Evolutionary conservation across 768 basidiomycete genomes (phyloP), one percentile per base, ranked within the genome.

Genomic region (Boletus reticuloceps): DNA sequence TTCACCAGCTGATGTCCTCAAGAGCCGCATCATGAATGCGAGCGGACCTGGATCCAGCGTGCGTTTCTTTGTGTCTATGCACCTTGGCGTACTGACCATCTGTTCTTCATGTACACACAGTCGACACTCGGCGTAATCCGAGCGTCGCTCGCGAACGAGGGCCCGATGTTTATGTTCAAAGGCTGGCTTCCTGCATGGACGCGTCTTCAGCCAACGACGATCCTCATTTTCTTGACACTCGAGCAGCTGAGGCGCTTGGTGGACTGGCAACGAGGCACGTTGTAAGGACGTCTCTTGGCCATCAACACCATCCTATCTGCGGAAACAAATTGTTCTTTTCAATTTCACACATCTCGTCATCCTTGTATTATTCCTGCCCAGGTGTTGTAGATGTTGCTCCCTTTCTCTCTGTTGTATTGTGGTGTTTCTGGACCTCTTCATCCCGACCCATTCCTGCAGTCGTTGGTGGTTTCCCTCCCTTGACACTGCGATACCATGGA

Each of bases 131-230:
- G 72, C 7, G 87, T 89, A 40, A 90, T 93, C 66, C 77, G 79
- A 19, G 61, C 77, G 11, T 88, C 89, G 19, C 74, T 94, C 57
- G 77, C 80, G 56, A 84, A 73, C 58, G 91, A 94, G 62, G 91
- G 91, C 14, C 69, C 89, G 4, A 88, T 87, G 82, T 94, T 93
- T 79, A 89, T 94, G 87, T 91, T 94, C 78, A 91, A 91, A 69
- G 91, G 91, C 58, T 94, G 91, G 91, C 71, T 93, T 10, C 91
- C 91, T 0, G 89, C 91, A 12, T 94, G 90, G 90, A 81, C 82
- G 49, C 79, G 91, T 69, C 78, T 94, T 38, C 89, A 93, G 66
- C 91, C 91, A 0, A 93, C 90, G 41, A 94, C 91, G 5, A 90
- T 94, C 59, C 78, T 94, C 38, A 93, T 92, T 67, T 94, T 92